phyloP scores from a whole-genome alignment of 1,284 basidiomycete genomes.

The Phylloboletellus chloephorus region DNA sequence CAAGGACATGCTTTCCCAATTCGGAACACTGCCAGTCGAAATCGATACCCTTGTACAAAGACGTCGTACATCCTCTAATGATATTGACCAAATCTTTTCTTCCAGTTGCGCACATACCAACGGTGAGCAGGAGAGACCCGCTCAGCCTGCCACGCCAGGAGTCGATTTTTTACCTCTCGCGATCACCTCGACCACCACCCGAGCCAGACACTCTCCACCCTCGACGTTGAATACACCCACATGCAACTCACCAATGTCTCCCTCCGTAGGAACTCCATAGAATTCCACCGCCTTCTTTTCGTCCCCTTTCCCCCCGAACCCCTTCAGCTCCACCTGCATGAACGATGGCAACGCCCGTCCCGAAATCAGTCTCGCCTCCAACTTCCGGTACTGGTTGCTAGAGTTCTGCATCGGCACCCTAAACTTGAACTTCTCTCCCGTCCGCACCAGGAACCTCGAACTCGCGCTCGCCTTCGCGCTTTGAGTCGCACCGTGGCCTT shows the following conservation, averaged over 20 bases:
- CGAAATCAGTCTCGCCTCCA: slow-evolving; percentile 47
- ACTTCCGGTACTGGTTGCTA: slow-evolving; percentile 26
- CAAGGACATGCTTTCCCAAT: slow-evolving; percentile 58
- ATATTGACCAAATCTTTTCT: too few relatives aligned
- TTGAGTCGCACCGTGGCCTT: slow-evolving; percentile 27
- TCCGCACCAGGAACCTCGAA: slow-evolving; percentile 45
- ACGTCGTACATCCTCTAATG: slow-evolving; percentile 15
- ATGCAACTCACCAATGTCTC: slow-evolving; percentile 51
- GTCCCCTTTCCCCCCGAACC: slow-evolving; percentile 29
- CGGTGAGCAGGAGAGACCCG: slow-evolving; percentile 15
- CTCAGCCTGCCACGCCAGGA: slow-evolving; percentile 27
- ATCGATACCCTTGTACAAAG: too few relatives aligned
- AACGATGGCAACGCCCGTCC: slow-evolving; percentile 55
- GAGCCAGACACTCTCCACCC: slow-evolving; percentile 48
- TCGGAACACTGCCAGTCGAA: too few relatives aligned
- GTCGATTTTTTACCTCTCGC: slow-evolving; percentile 36
- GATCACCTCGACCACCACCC: slow-evolving; percentile 55
- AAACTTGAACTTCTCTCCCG: slow-evolving; percentile 59
- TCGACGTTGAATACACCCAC: slow-evolving; percentile 52
- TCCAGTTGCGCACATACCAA: too few relatives aligned
- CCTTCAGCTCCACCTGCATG: slow-evolving; percentile 48
- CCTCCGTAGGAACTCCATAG: slow-evolving; percentile 46
- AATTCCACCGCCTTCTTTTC: slow-evolving; percentile 50
- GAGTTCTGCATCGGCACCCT: slow-evolving; percentile 39
- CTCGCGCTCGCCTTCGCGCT: slow-evolving; percentile 27